Evolutionary conservation across 805 yeast species (phyloP).

Genomic region (Schizosaccharomyces lindneri): DNA sequence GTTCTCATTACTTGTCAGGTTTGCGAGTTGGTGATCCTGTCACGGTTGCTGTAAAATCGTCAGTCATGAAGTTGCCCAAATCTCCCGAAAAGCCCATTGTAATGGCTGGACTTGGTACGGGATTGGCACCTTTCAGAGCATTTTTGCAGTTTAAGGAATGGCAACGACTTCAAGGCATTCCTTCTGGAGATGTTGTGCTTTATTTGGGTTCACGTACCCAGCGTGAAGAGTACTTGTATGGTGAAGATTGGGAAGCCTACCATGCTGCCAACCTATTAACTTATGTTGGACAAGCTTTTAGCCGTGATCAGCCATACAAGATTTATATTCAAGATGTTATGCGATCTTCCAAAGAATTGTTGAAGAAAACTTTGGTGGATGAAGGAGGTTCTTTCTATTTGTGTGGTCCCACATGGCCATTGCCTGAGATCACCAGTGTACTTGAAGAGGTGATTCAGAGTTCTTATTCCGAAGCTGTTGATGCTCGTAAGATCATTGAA

Average conservation of each 20-base stretch:
- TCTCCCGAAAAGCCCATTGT: slow-evolving; percentile 68
- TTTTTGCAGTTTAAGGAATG: slow-evolving; percentile 84
- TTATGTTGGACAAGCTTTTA: slow-evolving; percentile 90
- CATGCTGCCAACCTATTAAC: slow-evolving; percentile 78
- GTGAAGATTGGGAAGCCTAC: slow-evolving; percentile 94
- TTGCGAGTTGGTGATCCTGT: slow-evolving; percentile 58
- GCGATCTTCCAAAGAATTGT: slow-evolving; percentile 42
- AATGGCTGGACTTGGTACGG: slow-evolving; percentile 95
- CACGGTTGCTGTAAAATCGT: slow-evolving; percentile 84
- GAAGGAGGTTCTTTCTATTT: slow-evolving; percentile 77
- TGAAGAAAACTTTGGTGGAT: slow-evolving; percentile 54
- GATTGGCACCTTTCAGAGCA: slow-evolving; percentile 95
- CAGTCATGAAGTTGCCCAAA: slow-evolving; percentile 89
- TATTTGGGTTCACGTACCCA: slow-evolving; percentile 87
- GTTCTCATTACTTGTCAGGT: slow-evolving; percentile 73
- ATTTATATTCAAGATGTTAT: slow-evolving; percentile 87
- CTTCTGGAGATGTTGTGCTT: slow-evolving; percentile 69
- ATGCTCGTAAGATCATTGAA: slow-evolving; percentile 60
- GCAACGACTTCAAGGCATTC: slow-evolving; percentile 72
- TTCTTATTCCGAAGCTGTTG: slow-evolving; percentile 46
- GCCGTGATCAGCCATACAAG: slow-evolving; percentile 89
- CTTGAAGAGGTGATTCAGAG: slow-evolving; percentile 46
- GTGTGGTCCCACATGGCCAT: slow-evolving; percentile 99
- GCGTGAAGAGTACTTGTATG: slow-evolving; percentile 71
- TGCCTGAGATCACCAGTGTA: slow-evolving; percentile 83